Conservation (phyloP, 2,329 filamentous ascomycete species). For the Helicocarpus griseus region DNA sequence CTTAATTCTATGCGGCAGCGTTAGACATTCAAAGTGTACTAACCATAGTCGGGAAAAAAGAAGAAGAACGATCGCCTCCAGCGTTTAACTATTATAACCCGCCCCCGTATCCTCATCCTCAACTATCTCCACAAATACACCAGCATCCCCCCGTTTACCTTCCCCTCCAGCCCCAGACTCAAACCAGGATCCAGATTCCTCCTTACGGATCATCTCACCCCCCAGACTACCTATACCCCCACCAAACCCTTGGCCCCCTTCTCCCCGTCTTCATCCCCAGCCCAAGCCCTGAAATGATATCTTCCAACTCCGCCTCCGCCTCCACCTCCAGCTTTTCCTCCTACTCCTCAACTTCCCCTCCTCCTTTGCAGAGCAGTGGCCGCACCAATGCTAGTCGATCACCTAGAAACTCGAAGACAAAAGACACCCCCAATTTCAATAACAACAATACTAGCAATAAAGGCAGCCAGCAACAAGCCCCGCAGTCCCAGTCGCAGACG, state of each 20-base stretch:
- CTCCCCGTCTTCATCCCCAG: not conserved
- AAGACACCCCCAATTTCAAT: not conserved
- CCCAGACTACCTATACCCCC: not conserved
- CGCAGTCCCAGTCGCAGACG: not conserved
- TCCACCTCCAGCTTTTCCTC: not conserved
- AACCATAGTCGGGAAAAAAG: not conserved
- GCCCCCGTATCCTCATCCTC: not conserved
- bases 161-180: not conserved
- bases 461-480: not conserved
- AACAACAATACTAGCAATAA: too few species aligned
- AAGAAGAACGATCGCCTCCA: not conserved
- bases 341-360: not conserved
- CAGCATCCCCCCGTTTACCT: not conserved
- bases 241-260: not conserved
- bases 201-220: too few species aligned
- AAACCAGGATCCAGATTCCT: not conserved
- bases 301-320: not conserved
- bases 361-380: too few species aligned
- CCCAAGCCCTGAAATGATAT: not conserved
- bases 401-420: too few species aligned
- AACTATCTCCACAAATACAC: not conserved
- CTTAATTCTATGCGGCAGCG: not conserved
- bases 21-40: not conserved
- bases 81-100: not conserved
- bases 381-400: not conserved